Evolutionary conservation across 2,329 filamentous ascomycete genomes (phyloP).

Genomic region (Neonectria punicea): DNA sequence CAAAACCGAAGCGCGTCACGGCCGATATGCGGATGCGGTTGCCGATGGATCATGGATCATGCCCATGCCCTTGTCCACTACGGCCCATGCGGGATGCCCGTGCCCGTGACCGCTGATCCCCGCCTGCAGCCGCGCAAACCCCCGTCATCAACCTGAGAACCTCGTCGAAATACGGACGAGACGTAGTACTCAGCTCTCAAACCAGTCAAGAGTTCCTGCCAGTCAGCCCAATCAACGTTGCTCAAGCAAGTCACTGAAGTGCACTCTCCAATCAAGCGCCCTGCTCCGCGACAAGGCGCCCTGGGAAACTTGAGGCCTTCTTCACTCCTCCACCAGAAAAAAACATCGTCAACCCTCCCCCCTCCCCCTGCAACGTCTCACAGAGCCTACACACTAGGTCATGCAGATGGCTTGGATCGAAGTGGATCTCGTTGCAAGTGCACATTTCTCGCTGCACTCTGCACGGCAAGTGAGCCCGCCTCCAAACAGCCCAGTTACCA

Average conservation of each 20-base stretch:
- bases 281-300: neutral
- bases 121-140: neutral
- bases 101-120: conserved; percentile 15
- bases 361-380: neutral
- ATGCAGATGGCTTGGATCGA: conserved; percentile 20
- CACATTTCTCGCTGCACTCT: neutral
- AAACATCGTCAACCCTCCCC: neutral
- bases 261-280: neutral
- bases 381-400: conserved; percentile 7
- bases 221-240: neutral
- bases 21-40: conserved; percentile 9
- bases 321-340: neutral
- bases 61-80: too few species aligned
- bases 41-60: neutral
- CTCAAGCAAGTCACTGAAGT: neutral
- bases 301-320: neutral
- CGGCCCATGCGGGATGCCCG: neutral
- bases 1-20: neutral
- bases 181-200: neutral
- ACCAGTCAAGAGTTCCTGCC: neutral
- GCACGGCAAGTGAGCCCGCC: conserved; percentile 13
- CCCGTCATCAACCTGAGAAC: neutral
- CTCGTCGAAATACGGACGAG: neutral
- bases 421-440: conserved; percentile 10
- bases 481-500: conserved; percentile 7